These are phyloP conservation scores for Inga oerstediana DNA, from an alignment of 306 rosid genomes.

Conservation along the genomic window DNA sequence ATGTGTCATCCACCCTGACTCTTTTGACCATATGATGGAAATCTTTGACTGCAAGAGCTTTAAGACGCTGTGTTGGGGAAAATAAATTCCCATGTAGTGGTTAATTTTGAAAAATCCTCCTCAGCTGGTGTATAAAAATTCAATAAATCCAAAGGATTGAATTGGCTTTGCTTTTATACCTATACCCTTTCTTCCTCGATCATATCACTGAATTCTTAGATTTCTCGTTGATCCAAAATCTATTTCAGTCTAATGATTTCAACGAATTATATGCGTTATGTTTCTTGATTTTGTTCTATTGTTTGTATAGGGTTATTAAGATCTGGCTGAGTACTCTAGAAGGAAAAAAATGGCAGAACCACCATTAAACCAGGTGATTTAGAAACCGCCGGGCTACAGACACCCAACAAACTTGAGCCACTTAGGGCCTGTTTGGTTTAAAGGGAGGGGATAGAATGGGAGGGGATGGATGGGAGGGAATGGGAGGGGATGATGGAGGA, in stretches of 20 bases:
- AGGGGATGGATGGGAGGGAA: too few relatives aligned
- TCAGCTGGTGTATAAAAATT: too few relatives aligned
- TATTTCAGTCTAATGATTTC: neutral
- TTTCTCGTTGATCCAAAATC: neutral
- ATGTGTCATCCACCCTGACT: too few relatives aligned
- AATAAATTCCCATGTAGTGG: too few relatives aligned
- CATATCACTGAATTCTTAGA: neutral
- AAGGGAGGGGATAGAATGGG: too few relatives aligned
- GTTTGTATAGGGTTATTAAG: neutral
- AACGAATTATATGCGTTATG: too few relatives aligned
- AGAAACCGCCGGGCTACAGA: conserved; percentile 63
- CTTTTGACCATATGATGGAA: too few relatives aligned
- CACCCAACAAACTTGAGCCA: conserved; percentile 16
- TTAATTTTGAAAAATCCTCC: too few relatives aligned
- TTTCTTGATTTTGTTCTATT: neutral
- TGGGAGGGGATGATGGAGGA: too few relatives aligned
- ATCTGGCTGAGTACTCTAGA: neutral
- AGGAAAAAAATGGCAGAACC: conserved; percentile 40
- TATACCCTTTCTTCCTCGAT: neutral
- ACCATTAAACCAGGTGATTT: conserved; percentile 40
- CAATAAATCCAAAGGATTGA: neutral
- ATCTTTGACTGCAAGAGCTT: too few relatives aligned
- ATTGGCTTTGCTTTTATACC: neutral
- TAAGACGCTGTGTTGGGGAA: too few relatives aligned
- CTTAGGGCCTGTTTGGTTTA: neutral